Percentiles rank a stretch among this genome's conserved stretches.
Conservation (phyloP, 2,329 filamentous ascomycete genomes). For the Atkinsonella texensis region DNA sequence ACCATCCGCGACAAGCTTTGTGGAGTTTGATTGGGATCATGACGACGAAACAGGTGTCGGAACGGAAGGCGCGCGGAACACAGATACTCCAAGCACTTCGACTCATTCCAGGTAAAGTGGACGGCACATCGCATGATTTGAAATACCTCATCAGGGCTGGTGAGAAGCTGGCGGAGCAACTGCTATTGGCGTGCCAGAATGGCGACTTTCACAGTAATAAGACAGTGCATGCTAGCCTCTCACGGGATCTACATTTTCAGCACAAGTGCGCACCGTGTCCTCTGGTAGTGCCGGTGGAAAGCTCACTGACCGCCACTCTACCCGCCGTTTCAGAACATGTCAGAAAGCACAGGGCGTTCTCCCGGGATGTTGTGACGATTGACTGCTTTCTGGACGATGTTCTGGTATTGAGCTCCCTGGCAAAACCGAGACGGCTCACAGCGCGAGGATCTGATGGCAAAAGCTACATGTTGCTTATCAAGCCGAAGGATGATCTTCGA, state of each 20-base stretch:
- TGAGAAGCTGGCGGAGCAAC: conserved; percentile 70
- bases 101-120: conserved; percentile 36
- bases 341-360: conserved; percentile 75
- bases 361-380: conserved; percentile 76
- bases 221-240: conserved; percentile 59
- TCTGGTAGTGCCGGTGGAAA: conserved; percentile 81
- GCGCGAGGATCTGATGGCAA: conserved; percentile 83
- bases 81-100: conserved; percentile 40
- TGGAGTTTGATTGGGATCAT: conserved; percentile 86
- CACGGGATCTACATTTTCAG: conserved; percentile 69
- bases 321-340: conserved; percentile 62
- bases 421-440: conserved; percentile 81
- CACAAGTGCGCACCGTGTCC: conserved; percentile 71
- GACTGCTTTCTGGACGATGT: conserved; percentile 75
- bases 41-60: conserved; percentile 59
- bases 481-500: conserved; percentile 93
- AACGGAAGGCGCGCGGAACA: conserved; percentile 46
- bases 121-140: conserved; percentile 45
- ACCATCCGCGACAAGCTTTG: conserved; percentile 81
- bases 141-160: conserved; percentile 63
- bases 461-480: conserved; percentile 82
- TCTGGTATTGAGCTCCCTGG: conserved; percentile 77
- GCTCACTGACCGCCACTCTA: conserved; percentile 69
- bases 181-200: conserved; percentile 69
- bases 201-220: conserved; percentile 58